These are phyloP conservation scores for Hypoxylon sp. DNA, from an alignment of 2,329 filamentous ascomycete genomes.

Conservation along the genomic window DNA sequence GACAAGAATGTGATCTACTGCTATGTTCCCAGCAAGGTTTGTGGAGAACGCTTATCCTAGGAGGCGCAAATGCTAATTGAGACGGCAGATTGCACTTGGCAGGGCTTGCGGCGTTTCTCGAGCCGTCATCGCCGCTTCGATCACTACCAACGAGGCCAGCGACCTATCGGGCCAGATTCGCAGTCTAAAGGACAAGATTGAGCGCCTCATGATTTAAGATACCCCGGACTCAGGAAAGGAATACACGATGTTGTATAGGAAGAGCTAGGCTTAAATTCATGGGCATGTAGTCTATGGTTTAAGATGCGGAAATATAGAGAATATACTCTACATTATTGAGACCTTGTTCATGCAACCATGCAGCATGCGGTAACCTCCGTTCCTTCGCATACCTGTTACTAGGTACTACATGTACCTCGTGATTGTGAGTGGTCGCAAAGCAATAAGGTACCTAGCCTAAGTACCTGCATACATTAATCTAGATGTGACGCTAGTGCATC, in stretches of 20 bases:
- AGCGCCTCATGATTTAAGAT: constrained; percentile 90
- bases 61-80: constrained; percentile 49
- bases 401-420: not conserved
- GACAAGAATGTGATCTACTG: constrained; percentile 74
- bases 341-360: not conserved
- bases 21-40: constrained; percentile 68
- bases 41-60: constrained; percentile 70
- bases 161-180: constrained; percentile 92
- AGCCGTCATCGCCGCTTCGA: constrained; percentile 84
- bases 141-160: constrained; percentile 92
- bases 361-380: not conserved
- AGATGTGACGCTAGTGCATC: constrained; percentile 15
- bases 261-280: constrained; percentile 14
- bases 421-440: not conserved
- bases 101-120: constrained; percentile 91
- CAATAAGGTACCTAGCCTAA: constrained; percentile 1
- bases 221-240: constrained; percentile 31
- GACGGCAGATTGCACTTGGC: constrained; percentile 77
- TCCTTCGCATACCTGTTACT: constrained; percentile 1
- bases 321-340: constrained; percentile 29
- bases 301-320: constrained; percentile 14
- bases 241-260: constrained; percentile 26
- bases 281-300: not conserved
- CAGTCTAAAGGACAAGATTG: constrained; percentile 92
- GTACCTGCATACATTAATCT: constrained; percentile 24